These are phyloP conservation scores for Trichoderma semiorbis DNA, from an alignment of 2,329 filamentous ascomycete genomes.

Conservation along the genomic window DNA sequence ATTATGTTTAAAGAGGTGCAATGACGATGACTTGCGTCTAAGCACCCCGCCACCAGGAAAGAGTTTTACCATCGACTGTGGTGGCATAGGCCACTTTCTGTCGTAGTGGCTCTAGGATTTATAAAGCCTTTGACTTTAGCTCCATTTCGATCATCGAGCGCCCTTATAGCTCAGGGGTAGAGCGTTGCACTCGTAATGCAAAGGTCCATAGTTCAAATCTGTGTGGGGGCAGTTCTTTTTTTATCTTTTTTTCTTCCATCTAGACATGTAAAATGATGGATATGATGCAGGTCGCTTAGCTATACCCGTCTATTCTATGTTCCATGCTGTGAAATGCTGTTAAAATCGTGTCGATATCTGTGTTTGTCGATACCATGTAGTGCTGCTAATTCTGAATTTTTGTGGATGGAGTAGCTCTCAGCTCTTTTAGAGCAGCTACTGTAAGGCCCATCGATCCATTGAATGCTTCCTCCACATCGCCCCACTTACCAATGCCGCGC, in stretches of 20 bases:
- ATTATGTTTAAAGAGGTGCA: neutral
- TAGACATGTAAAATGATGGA: neutral
- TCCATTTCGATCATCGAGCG: neutral
- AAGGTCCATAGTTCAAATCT: slow-evolving; percentile 9
- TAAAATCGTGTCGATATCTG: neutral
- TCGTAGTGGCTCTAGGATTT: neutral
- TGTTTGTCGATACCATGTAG: neutral
- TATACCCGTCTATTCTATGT: neutral
- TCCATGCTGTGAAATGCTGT: neutral
- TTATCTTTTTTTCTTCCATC: neutral
- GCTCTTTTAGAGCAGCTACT: neutral
- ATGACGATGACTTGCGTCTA: neutral
- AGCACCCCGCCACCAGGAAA: slow-evolving; percentile 4
- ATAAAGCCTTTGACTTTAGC: neutral
- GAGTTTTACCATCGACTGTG: neutral
- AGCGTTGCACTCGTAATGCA: slow-evolving; percentile 5
- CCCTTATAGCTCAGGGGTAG: slow-evolving; percentile 5
- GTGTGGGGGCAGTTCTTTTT: neutral
- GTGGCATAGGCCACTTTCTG: neutral
- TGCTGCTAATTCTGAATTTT: neutral
- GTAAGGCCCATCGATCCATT: neutral
- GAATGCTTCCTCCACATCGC: neutral
- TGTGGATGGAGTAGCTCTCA: neutral
- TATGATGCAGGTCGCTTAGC: neutral
- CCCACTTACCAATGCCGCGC: slow-evolving; percentile 10